Percentiles rank a stretch among this genome's conserved stretches.
These are phyloP conservation scores for Linnemannia schmuckeri DNA, from an alignment of 192 early-diverging fungal species.

Conservation along the genomic window DNA sequence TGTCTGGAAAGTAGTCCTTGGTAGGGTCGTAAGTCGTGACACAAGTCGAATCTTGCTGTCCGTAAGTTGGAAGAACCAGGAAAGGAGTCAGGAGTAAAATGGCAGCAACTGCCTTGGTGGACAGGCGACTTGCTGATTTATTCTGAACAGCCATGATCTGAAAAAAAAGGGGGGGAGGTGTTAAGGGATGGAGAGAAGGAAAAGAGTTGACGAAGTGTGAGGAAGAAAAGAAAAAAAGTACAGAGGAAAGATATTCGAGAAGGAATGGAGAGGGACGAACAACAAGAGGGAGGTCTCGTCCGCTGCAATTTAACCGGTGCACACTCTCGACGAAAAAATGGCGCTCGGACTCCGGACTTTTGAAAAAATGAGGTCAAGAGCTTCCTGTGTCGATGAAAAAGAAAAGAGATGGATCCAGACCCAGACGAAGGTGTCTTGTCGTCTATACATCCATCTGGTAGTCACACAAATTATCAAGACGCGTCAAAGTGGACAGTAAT, in stretches of 20 bases:
- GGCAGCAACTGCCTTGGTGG: constrained; percentile 16
- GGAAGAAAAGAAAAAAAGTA: not conserved
- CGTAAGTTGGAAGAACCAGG: constrained; percentile 32
- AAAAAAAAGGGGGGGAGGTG: not conserved
- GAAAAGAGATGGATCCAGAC: not conserved
- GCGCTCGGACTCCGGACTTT: not conserved
- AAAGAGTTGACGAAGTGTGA: not conserved
- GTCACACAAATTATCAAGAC: too few relatives aligned
- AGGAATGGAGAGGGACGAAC: not conserved
- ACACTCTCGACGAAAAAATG: not conserved
- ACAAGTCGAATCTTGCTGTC: constrained; percentile 44
- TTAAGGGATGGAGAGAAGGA: not conserved
- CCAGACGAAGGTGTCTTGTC: not conserved
- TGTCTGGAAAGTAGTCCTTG: constrained; percentile 66
- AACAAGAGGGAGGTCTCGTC: not conserved
- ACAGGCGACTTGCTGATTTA: not conserved
- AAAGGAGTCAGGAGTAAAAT: constrained; percentile 39
- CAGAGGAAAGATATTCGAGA: not conserved
- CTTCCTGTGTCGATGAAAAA: not conserved
- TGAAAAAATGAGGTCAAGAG: not conserved
- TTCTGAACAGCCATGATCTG: constrained; percentile 16
- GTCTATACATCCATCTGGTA: not conserved
- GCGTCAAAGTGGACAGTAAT: too few relatives aligned
- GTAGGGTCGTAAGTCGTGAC: constrained; percentile 50
- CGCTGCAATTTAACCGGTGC: not conserved